These are phyloP conservation scores for Pseudogymnoascus sp. DNA, from an alignment of 2,329 filamentous ascomycete genomes.

Conservation along the genomic window DNA sequence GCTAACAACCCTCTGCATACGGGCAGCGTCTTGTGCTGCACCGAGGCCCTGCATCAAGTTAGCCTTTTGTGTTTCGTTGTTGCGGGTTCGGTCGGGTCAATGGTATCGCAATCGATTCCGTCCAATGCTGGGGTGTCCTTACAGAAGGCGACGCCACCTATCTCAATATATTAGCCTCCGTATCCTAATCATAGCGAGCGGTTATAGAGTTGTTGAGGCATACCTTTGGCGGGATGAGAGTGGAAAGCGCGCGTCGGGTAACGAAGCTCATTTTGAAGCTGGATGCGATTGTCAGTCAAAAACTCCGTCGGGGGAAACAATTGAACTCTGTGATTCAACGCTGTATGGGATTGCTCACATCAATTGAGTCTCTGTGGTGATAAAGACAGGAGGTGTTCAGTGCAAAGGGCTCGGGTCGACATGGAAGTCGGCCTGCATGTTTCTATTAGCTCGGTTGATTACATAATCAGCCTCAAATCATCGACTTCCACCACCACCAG, in stretches of 20 bases:
- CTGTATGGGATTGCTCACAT: constrained; percentile 19
- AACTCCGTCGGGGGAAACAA: background rate
- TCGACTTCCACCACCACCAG: constrained; percentile 10
- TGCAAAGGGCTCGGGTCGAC: constrained; percentile 13
- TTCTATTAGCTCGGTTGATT: constrained; percentile 14
- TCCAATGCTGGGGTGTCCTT: constrained; percentile 16
- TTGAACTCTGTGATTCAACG: background rate
- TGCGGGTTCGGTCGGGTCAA: constrained; percentile 6
- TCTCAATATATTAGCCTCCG: constrained; percentile 12
- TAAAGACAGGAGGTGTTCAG: constrained; percentile 16
- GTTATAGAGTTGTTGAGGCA: constrained; percentile 22
- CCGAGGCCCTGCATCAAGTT: constrained; percentile 70
- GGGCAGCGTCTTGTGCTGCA: constrained; percentile 86
- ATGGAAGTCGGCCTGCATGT: constrained; percentile 12
- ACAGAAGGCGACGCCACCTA: constrained; percentile 31
- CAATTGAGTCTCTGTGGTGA: constrained; percentile 23
- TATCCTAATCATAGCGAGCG: background rate
- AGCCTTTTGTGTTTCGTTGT: constrained; percentile 13
- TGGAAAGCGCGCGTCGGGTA: constrained; percentile 84
- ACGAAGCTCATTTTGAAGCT: constrained; percentile 80
- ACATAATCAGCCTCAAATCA: constrained; percentile 13
- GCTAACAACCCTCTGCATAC: constrained; percentile 95
- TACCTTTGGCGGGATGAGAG: constrained; percentile 99
- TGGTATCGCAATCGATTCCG: constrained; percentile 6
- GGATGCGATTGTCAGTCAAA: constrained; percentile 27